A percentile compares a stretch with the other conserved stretches of the same genome.
phyloP scores from a whole-genome alignment of 352 stramenopile species.

The Pythium phragmiticola region DNA sequence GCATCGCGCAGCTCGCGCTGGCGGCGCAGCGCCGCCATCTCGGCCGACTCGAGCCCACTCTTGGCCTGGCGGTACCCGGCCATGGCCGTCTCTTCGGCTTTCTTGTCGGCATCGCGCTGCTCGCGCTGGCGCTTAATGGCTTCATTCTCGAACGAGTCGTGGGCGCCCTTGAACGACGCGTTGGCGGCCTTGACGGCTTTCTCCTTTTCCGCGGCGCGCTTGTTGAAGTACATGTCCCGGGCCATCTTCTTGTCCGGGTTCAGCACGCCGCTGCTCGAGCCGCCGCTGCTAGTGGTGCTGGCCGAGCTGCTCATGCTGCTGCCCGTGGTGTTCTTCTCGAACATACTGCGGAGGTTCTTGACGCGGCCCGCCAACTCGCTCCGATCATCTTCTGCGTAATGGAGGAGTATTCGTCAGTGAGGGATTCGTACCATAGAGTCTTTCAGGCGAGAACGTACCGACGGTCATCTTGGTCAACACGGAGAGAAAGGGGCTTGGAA shows the following conservation, averaged over 20 bases:
- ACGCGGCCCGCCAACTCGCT: constrained; percentile 55
- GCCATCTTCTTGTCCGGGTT: constrained; percentile 28
- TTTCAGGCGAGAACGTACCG: constrained; percentile 5
- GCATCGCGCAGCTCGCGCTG: constrained; percentile 39
- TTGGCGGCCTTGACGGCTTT: constrained; percentile 19
- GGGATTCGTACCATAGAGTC: not conserved
- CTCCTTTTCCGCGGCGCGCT: constrained; percentile 22
- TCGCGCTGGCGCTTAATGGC: constrained; percentile 38
- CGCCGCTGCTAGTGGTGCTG: constrained; percentile 13
- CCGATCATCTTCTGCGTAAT: constrained; percentile 33
- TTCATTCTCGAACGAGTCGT: constrained; percentile 27
- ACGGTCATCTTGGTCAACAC: constrained; percentile 17
- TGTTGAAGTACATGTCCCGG: constrained; percentile 26
- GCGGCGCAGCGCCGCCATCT: constrained; percentile 30
- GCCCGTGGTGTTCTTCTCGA: constrained; percentile 27
- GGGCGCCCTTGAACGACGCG: constrained; percentile 20
- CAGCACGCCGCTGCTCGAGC: constrained; percentile 15
- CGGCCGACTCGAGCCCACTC: constrained; percentile 18
- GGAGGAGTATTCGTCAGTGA: not conserved
- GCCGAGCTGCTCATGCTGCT: constrained; percentile 18
- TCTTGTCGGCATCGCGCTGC: constrained; percentile 36
- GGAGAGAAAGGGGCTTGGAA: not conserved
- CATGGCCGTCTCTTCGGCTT: constrained; percentile 40
- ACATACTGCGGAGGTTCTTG: constrained; percentile 63
- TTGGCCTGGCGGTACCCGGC: constrained; percentile 17